phyloP scores from a whole-genome alignment of 495 filamentous ascomycete genomes.

The Extremus antarcticus region DNA sequence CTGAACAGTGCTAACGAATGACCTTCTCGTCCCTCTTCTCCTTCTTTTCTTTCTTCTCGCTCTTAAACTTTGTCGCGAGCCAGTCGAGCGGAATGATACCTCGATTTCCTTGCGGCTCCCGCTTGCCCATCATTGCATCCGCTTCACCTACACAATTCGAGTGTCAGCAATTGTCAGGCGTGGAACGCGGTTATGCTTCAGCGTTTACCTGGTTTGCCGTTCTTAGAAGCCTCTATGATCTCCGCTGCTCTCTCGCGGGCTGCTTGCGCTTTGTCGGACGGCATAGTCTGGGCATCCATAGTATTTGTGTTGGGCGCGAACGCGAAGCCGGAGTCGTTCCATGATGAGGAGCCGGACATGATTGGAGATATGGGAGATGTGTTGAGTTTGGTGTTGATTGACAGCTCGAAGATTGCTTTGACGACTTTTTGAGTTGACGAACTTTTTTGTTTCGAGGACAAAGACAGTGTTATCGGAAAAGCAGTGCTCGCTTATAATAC shows the following conservation, averaged over 20 bases:
- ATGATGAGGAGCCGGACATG: constrained; percentile 1
- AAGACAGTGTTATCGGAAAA: too few relatives aligned
- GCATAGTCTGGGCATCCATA: constrained; percentile 8
- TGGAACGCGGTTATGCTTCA: too few relatives aligned
- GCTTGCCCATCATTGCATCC: not conserved
- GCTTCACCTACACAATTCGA: too few relatives aligned
- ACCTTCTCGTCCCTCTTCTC: not conserved
- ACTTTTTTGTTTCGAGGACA: too few relatives aligned
- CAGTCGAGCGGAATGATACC: not conserved
- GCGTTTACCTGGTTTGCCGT: constrained; percentile 4
- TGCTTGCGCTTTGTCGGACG: constrained; percentile 6
- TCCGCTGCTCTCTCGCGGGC: constrained; percentile 5
- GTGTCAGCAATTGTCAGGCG: too few relatives aligned
- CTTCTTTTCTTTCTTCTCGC: constrained; percentile 2
- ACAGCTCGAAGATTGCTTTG: too few relatives aligned
- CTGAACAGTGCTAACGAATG: too few relatives aligned
- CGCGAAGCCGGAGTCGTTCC: constrained; percentile 6
- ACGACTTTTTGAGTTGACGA: too few relatives aligned
- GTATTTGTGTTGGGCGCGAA: constrained; percentile 7
- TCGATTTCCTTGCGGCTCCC: not conserved
- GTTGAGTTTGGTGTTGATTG: too few relatives aligned
- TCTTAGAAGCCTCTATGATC: constrained; percentile 5
- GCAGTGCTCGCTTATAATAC: too few relatives aligned
- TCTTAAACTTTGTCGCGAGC: not conserved
- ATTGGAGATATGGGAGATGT: too few relatives aligned